A percentile compares a stretch with the other conserved stretches of the same genome.
phyloP scores from a whole-genome alignment of 2,329 filamentous ascomycete species.

The Phaeoacremonium minimum region DNA sequence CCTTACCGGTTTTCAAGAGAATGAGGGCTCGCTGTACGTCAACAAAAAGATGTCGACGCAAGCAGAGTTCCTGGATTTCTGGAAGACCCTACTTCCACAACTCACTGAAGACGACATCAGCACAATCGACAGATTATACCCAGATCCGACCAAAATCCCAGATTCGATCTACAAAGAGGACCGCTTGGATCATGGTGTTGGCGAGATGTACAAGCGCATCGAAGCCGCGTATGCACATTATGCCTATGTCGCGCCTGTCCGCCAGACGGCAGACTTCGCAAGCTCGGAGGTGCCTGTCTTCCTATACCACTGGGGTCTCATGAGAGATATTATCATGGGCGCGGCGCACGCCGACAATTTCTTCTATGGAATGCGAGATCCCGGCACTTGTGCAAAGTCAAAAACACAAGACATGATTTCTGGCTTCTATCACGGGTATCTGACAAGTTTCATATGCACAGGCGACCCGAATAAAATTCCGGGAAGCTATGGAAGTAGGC shows the following conservation, averaged over 20 bases:
- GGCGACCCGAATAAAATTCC: too few species aligned
- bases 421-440: too few species aligned
- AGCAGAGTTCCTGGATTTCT: constrained; percentile 19
- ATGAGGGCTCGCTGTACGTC: constrained; percentile 24
- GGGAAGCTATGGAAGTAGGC: too few species aligned
- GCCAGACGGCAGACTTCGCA: constrained; percentile 32
- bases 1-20: constrained; percentile 20
- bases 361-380: constrained; percentile 31
- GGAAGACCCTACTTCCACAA: constrained; percentile 18
- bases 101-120: constrained; percentile 1
- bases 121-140: constrained; percentile 4
- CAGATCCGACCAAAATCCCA: constrained; percentile 3
- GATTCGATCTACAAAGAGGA: constrained; percentile 4
- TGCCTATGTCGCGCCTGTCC: constrained; percentile 44
- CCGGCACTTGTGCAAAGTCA: constrained; percentile 23
- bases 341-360: constrained; percentile 31
- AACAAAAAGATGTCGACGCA: constrained; percentile 6
- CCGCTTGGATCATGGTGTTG: constrained; percentile 19
- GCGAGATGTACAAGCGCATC: constrained; percentile 44
- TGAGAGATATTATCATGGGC: constrained; percentile 21
- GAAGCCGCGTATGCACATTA: constrained; percentile 49
- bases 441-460: too few species aligned
- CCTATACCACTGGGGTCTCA: constrained; percentile 23
- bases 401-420: too few species aligned
- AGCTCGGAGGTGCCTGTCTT: constrained; percentile 15